Evolutionary conservation across 805 yeast genomes (phyloP), one percentile per base, ranked within the genome.

Genomic region (Wickerhamiella cacticola): DNA sequence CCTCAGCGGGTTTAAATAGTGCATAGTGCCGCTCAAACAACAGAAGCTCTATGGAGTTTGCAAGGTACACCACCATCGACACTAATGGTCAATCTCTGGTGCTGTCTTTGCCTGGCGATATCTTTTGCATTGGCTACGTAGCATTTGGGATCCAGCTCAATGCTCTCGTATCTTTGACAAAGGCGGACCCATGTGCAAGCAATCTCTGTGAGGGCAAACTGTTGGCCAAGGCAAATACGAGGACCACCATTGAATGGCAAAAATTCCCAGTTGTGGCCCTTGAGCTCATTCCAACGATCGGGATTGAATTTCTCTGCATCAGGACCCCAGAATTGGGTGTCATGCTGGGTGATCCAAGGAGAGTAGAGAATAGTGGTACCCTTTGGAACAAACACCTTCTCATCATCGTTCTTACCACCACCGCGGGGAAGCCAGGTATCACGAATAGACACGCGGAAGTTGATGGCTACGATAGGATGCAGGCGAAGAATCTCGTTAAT

Each of bases 201-300:
- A 39, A 71, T 68, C 54, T 70, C 74, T 22, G 72, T 68, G 34
- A 69, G 64, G 12, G 74, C 75, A 61, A 70, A 69, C 54, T 71
- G 74, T 56, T 70, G 74, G 26, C 74, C 75, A 46, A 70, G 59
- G 56, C 74, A 71, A 44, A 70, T 68, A 50, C 75, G 59, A 24
- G 74, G 74, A 6, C 75, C 75, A 33, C 74, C 75, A 51, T 68
- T 68, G 57, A 69, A 69, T 31, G 74, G 73, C 41, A 68, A 55
- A 51, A 62, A 69, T 28, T 66, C 66, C 72, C 73, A 69, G 10
- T 70, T 68, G 45, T 63, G 61, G 46, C 61, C 59, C 46, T 60
- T 61, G 40, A 53, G 53, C 50, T 65, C 67, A 25, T 53, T 56
- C 73, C 73, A 69, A 43, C 73, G 63, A 53, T 67, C 71, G 12